phyloP scores from a whole-genome alignment of 2,329 filamentous ascomycete species.

The Colletotrichum cuscutae region DNA sequence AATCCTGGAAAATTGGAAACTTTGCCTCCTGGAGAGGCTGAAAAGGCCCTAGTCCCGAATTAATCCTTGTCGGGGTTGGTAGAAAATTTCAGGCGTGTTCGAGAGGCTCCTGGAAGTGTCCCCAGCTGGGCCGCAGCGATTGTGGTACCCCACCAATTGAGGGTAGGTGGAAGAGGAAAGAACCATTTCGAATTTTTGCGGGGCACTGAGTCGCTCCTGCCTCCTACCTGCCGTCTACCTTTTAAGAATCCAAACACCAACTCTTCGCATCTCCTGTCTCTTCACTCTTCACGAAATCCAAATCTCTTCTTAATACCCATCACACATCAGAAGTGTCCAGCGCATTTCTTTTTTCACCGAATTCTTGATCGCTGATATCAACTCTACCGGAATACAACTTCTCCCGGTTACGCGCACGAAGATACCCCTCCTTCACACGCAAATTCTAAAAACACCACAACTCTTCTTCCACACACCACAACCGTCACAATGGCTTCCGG shows the following conservation, averaged over 20 bases:
- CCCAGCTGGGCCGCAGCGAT: conserved; percentile 21
- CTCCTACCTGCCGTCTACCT: conserved; percentile 15
- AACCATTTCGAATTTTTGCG: conserved; percentile 34
- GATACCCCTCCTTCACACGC: conserved; percentile 19
- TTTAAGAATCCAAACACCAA: conserved; percentile 20
- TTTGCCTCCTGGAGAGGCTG: conserved; percentile 20
- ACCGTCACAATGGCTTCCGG: conserved; percentile 61
- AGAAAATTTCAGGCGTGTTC: conserved; percentile 23
- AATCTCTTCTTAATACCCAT: conserved; percentile 23
- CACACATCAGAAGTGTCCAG: conserved; percentile 17
- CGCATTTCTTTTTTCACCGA: conserved; percentile 22
- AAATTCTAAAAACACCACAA: conserved; percentile 7
- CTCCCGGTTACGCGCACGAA: conserved; percentile 27
- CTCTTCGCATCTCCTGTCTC: rapidly evolving
- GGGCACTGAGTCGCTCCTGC: conserved; percentile 32
- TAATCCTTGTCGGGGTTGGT: conserved; percentile 18
- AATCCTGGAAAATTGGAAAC: conserved; percentile 18
- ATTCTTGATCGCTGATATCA: conserved; percentile 17
- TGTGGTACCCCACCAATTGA: conserved; percentile 31
- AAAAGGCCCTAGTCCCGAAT: not conserved
- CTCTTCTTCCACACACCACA: conserved; percentile 25
- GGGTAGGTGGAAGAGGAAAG: conserved; percentile 32
- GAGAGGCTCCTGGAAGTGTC: conserved; percentile 13
- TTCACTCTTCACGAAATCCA: conserved; percentile 27
- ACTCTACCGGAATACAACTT: conserved; percentile 5